Conservation (phyloP, 73 alveolate species). For the Tetrahymena elliotti region DNA sequence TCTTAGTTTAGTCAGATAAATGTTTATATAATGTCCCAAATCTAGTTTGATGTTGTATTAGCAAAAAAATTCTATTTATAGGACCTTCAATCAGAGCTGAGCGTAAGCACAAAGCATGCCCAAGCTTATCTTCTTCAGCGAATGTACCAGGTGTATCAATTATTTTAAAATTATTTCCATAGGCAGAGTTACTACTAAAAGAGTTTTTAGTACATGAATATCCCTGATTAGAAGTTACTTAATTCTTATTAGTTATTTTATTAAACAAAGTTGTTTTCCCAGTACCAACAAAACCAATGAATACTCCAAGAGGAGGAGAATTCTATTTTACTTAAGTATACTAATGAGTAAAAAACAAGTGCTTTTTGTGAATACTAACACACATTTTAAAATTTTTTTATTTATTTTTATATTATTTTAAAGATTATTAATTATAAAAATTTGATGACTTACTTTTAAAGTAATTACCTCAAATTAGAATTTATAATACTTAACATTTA, state of each 20-base stretch:
- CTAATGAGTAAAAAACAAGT: neutral
- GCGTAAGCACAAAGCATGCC: slow-evolving; percentile 2
- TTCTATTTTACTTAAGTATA: neutral
- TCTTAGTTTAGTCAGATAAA: neutral
- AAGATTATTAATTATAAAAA: no score
- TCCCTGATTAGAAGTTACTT: neutral
- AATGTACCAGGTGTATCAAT: slow-evolving; percentile 24
- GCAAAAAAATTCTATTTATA: neutral
- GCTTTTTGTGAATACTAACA: neutral
- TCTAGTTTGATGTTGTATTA: neutral
- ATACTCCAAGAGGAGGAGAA: neutral
- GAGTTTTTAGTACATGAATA: neutral
- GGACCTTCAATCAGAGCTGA: slow-evolving; percentile 14
- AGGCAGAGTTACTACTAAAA: neutral
- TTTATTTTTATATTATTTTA: no score
- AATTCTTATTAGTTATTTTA: neutral
- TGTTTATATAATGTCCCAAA: neutral
- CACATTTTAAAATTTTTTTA: no score
- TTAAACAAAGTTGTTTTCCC: slow-evolving; percentile 13
- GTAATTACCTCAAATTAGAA: no score
- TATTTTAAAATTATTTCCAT: neutral
- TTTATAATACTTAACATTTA: no score
- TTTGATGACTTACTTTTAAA: no score
- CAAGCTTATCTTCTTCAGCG: neutral
- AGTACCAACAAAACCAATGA: neutral